A percentile compares a stretch with the other conserved stretches of the same genome.
Evolutionary conservation across 2,329 filamentous ascomycete genomes (phyloP).

Genomic region (Pestalotiopsis sp.): DNA sequence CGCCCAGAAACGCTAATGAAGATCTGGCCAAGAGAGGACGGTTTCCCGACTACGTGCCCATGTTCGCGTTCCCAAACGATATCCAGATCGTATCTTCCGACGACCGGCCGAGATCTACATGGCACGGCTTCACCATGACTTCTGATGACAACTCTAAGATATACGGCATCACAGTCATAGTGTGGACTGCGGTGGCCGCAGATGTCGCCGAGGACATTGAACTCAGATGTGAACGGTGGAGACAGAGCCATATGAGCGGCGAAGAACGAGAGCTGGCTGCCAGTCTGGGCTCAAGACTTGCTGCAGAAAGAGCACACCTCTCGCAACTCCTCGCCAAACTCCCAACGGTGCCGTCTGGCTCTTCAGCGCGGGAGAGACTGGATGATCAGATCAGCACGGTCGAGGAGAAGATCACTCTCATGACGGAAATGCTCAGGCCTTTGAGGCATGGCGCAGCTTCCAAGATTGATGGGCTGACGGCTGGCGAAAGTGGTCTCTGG

Average conservation of each 20-base stretch:
- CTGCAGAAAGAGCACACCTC: constrained; percentile 83
- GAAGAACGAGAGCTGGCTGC: constrained; percentile 91
- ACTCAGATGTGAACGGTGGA: constrained; percentile 81
- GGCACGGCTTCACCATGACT: constrained; percentile 99
- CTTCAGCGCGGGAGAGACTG: constrained; percentile 76
- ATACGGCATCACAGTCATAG: constrained; percentile 86
- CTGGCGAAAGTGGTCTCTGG: constrained; percentile 95
- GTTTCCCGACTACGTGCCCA: constrained; percentile 97
- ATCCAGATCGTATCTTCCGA: constrained; percentile 96
- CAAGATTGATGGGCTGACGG: constrained; percentile 95
- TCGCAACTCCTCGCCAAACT: constrained; percentile 85
- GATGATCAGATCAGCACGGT: constrained; percentile 95
- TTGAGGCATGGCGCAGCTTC: constrained; percentile 92
- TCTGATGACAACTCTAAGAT: constrained; percentile 88
- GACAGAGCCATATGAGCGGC: constrained; percentile 83
- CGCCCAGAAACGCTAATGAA: constrained; percentile 78
- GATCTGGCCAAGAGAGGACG: constrained; percentile 78
- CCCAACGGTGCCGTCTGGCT: constrained; percentile 79
- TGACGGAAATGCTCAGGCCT: constrained; percentile 93
- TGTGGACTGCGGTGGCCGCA: constrained; percentile 87
- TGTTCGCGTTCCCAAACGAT: constrained; percentile 99
- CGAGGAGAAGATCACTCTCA: constrained; percentile 94
- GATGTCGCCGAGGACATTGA: constrained; percentile 84
- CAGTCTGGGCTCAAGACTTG: constrained; percentile 86
- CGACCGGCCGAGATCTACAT: constrained; percentile 90